Conservation (phyloP, 176 grass and related monocot species). For the Saccharum officinarum region DNA sequence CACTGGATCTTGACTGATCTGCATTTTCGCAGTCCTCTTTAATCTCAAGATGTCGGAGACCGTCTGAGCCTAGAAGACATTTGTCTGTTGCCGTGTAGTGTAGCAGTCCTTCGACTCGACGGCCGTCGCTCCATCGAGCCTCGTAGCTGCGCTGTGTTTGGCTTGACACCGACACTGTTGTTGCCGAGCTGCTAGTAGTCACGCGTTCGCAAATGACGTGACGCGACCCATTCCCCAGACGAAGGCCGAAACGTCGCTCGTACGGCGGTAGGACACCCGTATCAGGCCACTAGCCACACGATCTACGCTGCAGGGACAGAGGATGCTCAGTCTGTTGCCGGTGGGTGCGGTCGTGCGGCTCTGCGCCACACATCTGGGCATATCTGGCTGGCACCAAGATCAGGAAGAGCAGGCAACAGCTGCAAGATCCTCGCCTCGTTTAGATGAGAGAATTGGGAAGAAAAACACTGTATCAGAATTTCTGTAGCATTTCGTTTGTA, state of each 20-base stretch:
- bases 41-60: conserved; percentile 1
- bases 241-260: not conserved
- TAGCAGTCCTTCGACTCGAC: no score
- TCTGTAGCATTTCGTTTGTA: no score
- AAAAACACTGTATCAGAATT: no score
- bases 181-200: not conserved
- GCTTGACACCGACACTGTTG: not conserved
- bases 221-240: not conserved
- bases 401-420: not conserved
- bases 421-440: not conserved
- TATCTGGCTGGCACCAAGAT: no score
- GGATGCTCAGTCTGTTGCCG: not conserved
- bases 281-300: not conserved
- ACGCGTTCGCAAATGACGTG: not conserved
- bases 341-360: not conserved
- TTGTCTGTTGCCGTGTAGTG: not conserved
- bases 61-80: not conserved
- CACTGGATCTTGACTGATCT: conserved; percentile 9
- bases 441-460: no score
- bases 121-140: not conserved
- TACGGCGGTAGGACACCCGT: not conserved
- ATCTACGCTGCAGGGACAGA: conserved; percentile 5
- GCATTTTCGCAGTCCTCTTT: not conserved
- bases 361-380: not conserved
- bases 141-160: not conserved